Evolutionary conservation across 192 early-diverging fungal genomes (phyloP).

Genomic region (Umbelopsis isabellina): DNA sequence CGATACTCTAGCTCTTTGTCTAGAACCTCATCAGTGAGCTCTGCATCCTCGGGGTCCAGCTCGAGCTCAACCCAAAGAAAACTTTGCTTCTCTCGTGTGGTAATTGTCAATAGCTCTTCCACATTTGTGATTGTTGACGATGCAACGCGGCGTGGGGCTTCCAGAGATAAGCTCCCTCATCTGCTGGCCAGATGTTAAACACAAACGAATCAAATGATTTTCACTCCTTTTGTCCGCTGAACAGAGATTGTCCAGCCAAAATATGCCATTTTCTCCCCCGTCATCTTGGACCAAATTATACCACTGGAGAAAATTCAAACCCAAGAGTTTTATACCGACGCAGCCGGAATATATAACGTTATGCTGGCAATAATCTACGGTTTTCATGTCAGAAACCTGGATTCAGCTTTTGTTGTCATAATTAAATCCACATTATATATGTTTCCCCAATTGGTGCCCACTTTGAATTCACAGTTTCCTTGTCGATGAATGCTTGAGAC

Average conservation of each 20-base stretch:
- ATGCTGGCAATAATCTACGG: too few species aligned
- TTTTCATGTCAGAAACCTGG: too few species aligned
- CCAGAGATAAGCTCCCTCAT: not conserved
- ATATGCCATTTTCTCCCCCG: too few species aligned
- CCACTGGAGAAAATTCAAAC: too few species aligned
- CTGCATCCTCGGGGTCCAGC: not conserved
- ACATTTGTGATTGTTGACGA: slow-evolving; percentile 19
- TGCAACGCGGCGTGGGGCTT: slow-evolving; percentile 2
- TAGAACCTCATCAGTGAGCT: slow-evolving; percentile 1
- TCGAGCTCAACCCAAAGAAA: slow-evolving; percentile 12
- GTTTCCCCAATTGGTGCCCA: too few species aligned
- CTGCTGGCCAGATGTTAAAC: slow-evolving; percentile 3
- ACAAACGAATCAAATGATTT: not conserved
- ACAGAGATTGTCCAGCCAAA: not conserved
- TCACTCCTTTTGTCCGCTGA: not conserved
- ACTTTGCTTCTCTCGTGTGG: slow-evolving; percentile 23
- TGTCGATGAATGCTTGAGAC: too few species aligned
- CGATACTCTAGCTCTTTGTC: not conserved
- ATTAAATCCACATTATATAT: too few species aligned
- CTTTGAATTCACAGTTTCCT: too few species aligned
- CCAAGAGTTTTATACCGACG: too few species aligned
- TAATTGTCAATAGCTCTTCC: slow-evolving; percentile 23
- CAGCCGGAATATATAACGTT: too few species aligned
- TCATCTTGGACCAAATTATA: not conserved
- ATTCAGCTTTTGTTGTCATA: too few species aligned